These are phyloP conservation scores for Trichoderma gamsii DNA, from an alignment of 495 filamentous ascomycete species.

Conservation along the genomic window DNA sequence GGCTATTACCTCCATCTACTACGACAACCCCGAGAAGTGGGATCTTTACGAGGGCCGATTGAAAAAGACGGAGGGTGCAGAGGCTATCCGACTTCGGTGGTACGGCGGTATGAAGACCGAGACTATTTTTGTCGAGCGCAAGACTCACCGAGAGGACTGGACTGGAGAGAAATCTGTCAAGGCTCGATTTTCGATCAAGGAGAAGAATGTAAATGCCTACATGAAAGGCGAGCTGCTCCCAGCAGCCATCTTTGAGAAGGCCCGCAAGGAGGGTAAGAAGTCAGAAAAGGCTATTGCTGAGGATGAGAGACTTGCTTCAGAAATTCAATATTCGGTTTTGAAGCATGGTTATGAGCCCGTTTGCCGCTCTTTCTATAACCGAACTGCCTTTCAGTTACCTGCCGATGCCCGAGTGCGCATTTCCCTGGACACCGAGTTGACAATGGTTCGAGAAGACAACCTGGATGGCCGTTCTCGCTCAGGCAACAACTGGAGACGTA, in stretches of 20 bases:
- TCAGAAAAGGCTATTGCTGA: conserved; percentile 81
- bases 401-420: conserved; percentile 95
- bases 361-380: conserved; percentile 91
- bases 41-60: conserved; percentile 88
- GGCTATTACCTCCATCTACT: conserved; percentile 98
- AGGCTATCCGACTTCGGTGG: conserved; percentile 94
- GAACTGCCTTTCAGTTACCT: conserved; percentile 94
- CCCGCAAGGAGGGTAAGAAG: conserved; percentile 89
- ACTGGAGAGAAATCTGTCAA: conserved; percentile 99
- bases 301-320: conserved; percentile 79
- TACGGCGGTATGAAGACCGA: conserved; percentile 94
- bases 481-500: conserved; percentile 91
- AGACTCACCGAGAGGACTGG: conserved; percentile 98
- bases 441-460: conserved; percentile 93
- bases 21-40: conserved; percentile 88
- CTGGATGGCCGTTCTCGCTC: conserved; percentile 69
- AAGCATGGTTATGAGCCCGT: conserved; percentile 79
- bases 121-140: conserved; percentile 94
- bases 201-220: conserved; percentile 93
- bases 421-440: conserved; percentile 91
- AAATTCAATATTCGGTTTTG: conserved; percentile 89
- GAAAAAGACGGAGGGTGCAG: conserved; percentile 96
- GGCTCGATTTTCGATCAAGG: conserved; percentile 87
- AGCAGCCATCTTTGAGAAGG: conserved; percentile 84
- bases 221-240: conserved; percentile 75